Percentiles rank a stretch among this genome's conserved stretches.
These are phyloP conservation scores for Pharnaceum exiguum DNA, from an alignment of 148 eudicot genomes.

Conservation along the genomic window DNA sequence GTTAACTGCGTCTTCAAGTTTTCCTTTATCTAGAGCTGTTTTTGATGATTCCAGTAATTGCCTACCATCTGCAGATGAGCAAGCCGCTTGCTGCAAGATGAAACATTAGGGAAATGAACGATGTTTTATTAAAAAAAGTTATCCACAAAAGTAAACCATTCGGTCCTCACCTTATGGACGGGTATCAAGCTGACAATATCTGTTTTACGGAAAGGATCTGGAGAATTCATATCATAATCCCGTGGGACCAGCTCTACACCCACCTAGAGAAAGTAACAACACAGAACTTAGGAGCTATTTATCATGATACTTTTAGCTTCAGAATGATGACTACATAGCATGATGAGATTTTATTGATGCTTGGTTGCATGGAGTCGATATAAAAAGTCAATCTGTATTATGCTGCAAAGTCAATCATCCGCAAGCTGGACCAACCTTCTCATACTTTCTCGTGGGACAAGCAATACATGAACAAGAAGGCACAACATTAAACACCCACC, in stretches of 20 bases:
- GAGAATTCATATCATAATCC: conserved; percentile 93
- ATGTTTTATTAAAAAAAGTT: neutral
- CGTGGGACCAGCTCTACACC: conserved; percentile 95
- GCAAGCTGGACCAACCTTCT: neutral
- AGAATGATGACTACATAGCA: neutral
- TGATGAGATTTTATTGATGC: neutral
- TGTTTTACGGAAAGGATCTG: conserved; percentile 66
- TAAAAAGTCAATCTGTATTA: neutral
- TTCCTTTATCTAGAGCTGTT: conserved; percentile 98
- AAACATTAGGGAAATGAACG: conserved; percentile 6
- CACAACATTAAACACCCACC: too few species aligned
- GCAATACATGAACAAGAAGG: too few species aligned
- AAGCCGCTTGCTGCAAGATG: conserved; percentile 92
- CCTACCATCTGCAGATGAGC: conserved; percentile 98
- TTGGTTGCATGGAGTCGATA: neutral
- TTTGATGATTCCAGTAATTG: conserved; percentile 97
- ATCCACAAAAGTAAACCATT: conserved; percentile 2
- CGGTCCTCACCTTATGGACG: conserved; percentile 80
- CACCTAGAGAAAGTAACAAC: conserved; percentile 45
- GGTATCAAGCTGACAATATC: conserved; percentile 89
- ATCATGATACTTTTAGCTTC: neutral
- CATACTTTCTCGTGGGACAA: too few species aligned
- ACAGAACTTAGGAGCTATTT: neutral
- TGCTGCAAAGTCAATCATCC: neutral
- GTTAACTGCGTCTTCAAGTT: conserved; percentile 98